Evolutionary conservation across 2,329 filamentous ascomycete species (phyloP), one percentile per base, ranked within the genome.

Genomic region (Penicillium capsulatum): DNA sequence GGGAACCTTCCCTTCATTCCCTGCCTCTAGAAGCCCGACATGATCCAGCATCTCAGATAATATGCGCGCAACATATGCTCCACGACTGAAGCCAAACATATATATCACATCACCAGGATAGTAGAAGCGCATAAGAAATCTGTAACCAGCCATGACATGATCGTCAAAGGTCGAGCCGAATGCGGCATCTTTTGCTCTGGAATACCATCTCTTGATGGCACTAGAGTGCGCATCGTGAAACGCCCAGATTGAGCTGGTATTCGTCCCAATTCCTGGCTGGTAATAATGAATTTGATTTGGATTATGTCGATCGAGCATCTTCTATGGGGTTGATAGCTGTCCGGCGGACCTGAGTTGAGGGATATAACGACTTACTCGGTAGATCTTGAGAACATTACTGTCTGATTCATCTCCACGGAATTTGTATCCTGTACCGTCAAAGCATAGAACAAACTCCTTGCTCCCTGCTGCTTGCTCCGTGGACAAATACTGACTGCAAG

Each of bases 41-140:
- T 85, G 81, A 53, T 91, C 85, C 7, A 92, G 73, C 86, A 91
- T 91, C 57, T 92, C 86, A 0, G 86, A 84, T 0, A 87, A 66
- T 53, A 87, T 86, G 2, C 83, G 76, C 0, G 83, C 83, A 19
- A 83, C 82, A 53, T 86, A 86, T 1, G 82, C 76, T 9, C 83
- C 83, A 10, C 83, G 75, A 16, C 77, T 82, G 65, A 86, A 87
- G 0, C 83, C 83, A 46, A 86, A 85, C 64, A 86, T 77, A 58
- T 81, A 85, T 15, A 85, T 83, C 32, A 70, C 63, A 42, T 72
- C 67, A 10, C 70, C 70, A 0, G 76, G 73, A 31, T 71, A 70
- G 57, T 86, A 86, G 58, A 80, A 84, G 10, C 80, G 75, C 81
- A 86, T 86, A 20, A 88, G 71, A 58, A 89, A 86, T 37, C 80